Evolutionary conservation across 2,329 filamentous ascomycete genomes (phyloP).

Genomic region (Epichloe gansuensis): DNA sequence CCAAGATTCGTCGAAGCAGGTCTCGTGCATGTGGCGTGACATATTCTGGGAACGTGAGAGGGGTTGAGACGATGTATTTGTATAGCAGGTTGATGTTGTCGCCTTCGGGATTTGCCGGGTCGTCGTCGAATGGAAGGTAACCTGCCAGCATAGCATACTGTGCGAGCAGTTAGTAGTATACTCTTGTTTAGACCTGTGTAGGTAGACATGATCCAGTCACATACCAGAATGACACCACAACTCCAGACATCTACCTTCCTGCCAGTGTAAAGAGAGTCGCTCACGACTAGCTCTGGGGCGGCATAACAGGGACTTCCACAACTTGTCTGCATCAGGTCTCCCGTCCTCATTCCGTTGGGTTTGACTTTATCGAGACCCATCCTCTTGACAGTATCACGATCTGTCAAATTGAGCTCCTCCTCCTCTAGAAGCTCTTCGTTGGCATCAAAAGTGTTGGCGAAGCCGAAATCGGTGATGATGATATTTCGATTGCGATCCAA

Average conservation of each 20-base stretch:
- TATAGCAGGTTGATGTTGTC: conserved; percentile 98
- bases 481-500: conserved; percentile 96
- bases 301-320: conserved; percentile 98
- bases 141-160: conserved; percentile 98
- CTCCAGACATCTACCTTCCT: conserved; percentile 99
- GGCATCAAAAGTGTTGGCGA: conserved; percentile 93
- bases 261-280: conserved; percentile 91
- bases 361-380: conserved; percentile 73
- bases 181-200: no score
- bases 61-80: conserved; percentile 97
- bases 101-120: conserved; percentile 93
- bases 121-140: conserved; percentile 94
- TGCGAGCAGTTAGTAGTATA: not conserved
- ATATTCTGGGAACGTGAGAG: conserved; percentile 95
- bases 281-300: conserved; percentile 91
- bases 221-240: conserved; percentile 92
- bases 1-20: conserved; percentile 79
- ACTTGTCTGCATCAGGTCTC: conserved; percentile 97
- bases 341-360: conserved; percentile 62
- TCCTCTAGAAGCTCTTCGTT: conserved; percentile 79
- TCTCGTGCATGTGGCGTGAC: conserved; percentile 94
- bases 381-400: conserved; percentile 78
- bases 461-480: conserved; percentile 98
- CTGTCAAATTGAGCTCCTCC: conserved; percentile 73
- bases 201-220: conserved; percentile 20